Evolutionary conservation across 2,329 filamentous ascomycete species (phyloP).

Genomic region (Sporothrix sp.): DNA sequence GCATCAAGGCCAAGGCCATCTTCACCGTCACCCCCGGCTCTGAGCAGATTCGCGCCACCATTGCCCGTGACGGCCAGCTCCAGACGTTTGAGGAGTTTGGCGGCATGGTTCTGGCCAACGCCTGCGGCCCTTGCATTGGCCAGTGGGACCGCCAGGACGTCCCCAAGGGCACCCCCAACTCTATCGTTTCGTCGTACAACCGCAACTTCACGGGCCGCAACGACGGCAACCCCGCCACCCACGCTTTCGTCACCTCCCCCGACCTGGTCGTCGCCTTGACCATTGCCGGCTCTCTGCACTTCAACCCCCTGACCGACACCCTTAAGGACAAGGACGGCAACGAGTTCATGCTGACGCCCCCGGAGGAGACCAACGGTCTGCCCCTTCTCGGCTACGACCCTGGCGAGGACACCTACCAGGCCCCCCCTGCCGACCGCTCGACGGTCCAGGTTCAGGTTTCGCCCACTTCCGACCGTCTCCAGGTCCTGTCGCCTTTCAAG

Average conservation of each 20-base stretch:
- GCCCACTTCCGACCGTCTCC: conserved; percentile 85
- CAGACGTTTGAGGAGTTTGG: conserved; percentile 95
- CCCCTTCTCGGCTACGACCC: conserved; percentile 75
- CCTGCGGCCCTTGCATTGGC: conserved; percentile 84
- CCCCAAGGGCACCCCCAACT: conserved; percentile 91
- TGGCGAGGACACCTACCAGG: conserved; percentile 90
- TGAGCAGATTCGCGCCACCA: conserved; percentile 92
- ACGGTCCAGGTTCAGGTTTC: conserved; percentile 71
- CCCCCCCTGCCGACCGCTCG: conserved; percentile 70
- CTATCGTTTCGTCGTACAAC: conserved; percentile 98
- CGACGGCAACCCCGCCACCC: conserved; percentile 41
- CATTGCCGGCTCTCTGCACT: conserved; percentile 46
- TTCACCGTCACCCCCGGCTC: conserved; percentile 96
- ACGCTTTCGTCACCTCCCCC: conserved; percentile 39
- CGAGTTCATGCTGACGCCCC: conserved; percentile 73
- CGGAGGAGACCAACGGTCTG: conserved; percentile 69
- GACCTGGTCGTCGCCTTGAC: conserved; percentile 35
- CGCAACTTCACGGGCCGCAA: conserved; percentile 99
- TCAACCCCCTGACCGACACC: conserved; percentile 89
- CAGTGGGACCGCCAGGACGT: conserved; percentile 94
- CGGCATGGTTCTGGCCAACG: conserved; percentile 88
- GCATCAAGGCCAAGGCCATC: conserved; percentile 82
- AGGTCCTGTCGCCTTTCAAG: conserved; percentile 77
- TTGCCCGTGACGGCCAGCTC: conserved; percentile 81
- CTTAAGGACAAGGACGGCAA: conserved; percentile 95